Percentiles rank a stretch among this genome's conserved stretches.
Conservation (phyloP, 202 grass and related monocot species). For the Zizania palustris region DNA sequence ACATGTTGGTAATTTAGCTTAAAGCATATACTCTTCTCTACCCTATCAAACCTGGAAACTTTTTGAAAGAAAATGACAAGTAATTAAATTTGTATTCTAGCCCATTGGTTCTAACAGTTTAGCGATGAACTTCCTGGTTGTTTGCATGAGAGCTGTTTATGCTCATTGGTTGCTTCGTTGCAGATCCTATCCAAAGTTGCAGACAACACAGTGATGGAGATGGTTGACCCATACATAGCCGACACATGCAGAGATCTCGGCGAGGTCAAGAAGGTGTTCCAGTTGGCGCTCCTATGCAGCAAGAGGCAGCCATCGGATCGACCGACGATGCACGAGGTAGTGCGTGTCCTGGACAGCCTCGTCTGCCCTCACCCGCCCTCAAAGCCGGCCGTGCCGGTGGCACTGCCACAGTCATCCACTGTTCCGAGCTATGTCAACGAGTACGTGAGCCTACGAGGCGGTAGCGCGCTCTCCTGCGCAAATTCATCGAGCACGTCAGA, state of each 20-base stretch:
- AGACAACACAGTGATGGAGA: conserved; percentile 90
- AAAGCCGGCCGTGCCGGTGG: conserved; percentile 34
- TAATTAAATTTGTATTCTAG: neutral
- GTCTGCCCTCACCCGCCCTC: conserved; percentile 39
- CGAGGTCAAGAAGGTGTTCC: conserved; percentile 85
- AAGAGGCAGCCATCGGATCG: conserved; percentile 79
- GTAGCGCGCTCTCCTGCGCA: conserved; percentile 39
- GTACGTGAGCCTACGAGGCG: conserved; percentile 64
- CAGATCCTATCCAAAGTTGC: conserved; percentile 77
- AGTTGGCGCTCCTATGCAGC: conserved; percentile 82
- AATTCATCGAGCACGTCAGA: conserved; percentile 69
- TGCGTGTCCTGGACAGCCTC: conserved; percentile 64
- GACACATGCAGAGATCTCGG: conserved; percentile 73
- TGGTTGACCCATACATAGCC: conserved; percentile 63
- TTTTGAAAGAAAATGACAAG: conserved; percentile 5
- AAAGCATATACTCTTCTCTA: conserved; percentile 12
- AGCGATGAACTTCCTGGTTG: neutral
- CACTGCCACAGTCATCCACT: neutral
- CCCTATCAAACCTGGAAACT: neutral
- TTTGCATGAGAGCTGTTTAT: neutral
- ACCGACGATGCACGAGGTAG: conserved; percentile 92
- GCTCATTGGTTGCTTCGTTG: conserved; percentile 36
- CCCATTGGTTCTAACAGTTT: neutral
- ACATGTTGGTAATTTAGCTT: conserved; percentile 18
- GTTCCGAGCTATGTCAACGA: conserved; percentile 65